Evolutionary conservation across 148 eudicot genomes (phyloP), one percentile per base, ranked within the genome.

Genomic region (Vaccinium vitisidaea): DNA sequence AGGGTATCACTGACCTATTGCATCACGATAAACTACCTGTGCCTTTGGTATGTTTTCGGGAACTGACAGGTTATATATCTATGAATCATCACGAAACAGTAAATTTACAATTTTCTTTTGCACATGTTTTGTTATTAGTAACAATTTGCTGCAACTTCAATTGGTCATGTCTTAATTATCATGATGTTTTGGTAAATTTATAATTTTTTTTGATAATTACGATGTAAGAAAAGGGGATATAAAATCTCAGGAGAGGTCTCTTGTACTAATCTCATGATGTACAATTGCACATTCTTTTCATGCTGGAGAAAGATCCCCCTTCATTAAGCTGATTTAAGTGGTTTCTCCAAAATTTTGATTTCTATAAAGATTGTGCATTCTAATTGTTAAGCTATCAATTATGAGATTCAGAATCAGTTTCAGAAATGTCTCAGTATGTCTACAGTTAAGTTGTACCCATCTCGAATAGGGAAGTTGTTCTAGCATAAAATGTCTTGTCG

Each of bases 1-100:
- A 95, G 86, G 98, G 98, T 76, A 93, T 95, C 85, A 93, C 98
- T 0, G 96, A 95, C 84, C 80, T 95, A 86, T 83, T 94, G 86
- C 95, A 95, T 86, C 98, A 95, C 80, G 95, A 93, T 79, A 89
- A 94, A 56, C 88, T 95, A 21, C 86, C 84, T 27, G 93, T 95
- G 83, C 98, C 98, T 77, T 87, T 94, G 98, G 98, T 95, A 91
- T 76, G 94, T 91, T 61, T 32, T 75, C 19, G 59, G 54, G 49
- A 43, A 36, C 32, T 69, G 50, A 69, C 79, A 36, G 16, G 2
- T 27, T 13, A 11, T 32, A 32, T 32, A 32, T 32, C 36, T 32
- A 32, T 43, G 75, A 77, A n/a, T n/a, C 12, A 23, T 85, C 70
- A 12, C 12, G 56, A 19, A 71, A 80, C 73, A 43, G 61, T 58